Evolutionary conservation across 768 basidiomycete species (phyloP).

Genomic region (Boletus sp.): DNA sequence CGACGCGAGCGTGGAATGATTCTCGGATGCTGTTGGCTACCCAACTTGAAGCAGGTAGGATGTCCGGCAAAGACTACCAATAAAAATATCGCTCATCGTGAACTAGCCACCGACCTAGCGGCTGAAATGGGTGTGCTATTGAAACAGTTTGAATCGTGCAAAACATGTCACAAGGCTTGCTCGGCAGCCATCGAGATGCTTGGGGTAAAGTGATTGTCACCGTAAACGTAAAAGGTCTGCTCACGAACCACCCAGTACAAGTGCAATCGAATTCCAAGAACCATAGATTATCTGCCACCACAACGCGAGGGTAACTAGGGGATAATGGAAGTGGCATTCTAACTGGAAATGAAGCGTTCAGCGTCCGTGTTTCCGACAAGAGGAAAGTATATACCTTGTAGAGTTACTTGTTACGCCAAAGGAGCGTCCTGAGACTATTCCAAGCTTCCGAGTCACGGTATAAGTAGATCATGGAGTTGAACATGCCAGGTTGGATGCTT

Average conservation of each 20-base stretch:
- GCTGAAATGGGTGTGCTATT: slow-evolving; percentile 61
- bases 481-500: slow-evolving; percentile 96
- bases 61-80: background rate
- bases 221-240: background rate
- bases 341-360: background rate
- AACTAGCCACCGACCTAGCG: slow-evolving; percentile 60
- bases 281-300: slow-evolving; percentile 45
- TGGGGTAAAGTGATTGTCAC: slow-evolving; percentile 40
- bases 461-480: slow-evolving; percentile 92
- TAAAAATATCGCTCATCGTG: slow-evolving; percentile 6
- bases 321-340: slow-evolving; percentile 3
- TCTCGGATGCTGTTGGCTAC: slow-evolving; percentile 44
- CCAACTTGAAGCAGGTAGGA: slow-evolving; percentile 53
- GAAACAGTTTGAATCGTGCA: slow-evolving; percentile 48
- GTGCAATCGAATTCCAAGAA: slow-evolving; percentile 51
- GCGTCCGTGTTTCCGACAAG: background rate
- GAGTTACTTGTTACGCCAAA: slow-evolving; percentile 83
- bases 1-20: slow-evolving; percentile 50
- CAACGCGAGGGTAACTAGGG: slow-evolving; percentile 22
- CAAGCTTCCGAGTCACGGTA: slow-evolving; percentile 92
- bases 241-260: slow-evolving; percentile 51
- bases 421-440: slow-evolving; percentile 74
- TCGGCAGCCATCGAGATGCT: slow-evolving; percentile 69
- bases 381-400: slow-evolving; percentile 7
- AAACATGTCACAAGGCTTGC: slow-evolving; percentile 57